Evolutionary conservation across 495 filamentous ascomycete species (phyloP), one percentile per base, ranked within the genome.

Genomic region (Massariosphaeria phaeospora): DNA sequence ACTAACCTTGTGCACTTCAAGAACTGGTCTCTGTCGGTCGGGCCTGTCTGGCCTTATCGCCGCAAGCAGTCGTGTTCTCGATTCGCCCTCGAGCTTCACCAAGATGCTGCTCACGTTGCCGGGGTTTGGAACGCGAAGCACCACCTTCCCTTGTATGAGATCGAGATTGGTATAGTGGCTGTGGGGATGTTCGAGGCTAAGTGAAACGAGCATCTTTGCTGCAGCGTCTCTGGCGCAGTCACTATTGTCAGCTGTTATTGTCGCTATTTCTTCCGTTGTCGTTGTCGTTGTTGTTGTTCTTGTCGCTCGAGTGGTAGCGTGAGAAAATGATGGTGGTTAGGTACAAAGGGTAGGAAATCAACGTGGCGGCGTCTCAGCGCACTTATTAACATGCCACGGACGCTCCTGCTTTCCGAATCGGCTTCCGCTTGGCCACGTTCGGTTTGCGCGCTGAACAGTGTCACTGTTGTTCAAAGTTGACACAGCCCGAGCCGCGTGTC

Each of bases 21-120:
- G 67, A 64, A 85, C 81, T 7, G 80, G 76, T 52, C 73, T 75
- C 62, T 76, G 77, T 63, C 74, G 76, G 24, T 84, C 75, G 20
- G 75, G 74, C 34, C 74, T 64, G 23, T 78, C 75, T 21, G 52
- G 67, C 48, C 40, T 63, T 38, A 46, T 54, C n/a, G 69, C 72
- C 50, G 64, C 48, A 48, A 69, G 12, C 48, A 86, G 66, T 36
- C 80, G 77, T 17, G 89, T 90, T 41, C 78, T 76, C 59, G 84
- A 87, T 68, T 94, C 90, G 48, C 91, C 93, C 67, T 98, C 91
- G 30, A 98, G 78, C 73, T 98, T 98, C 58, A 96, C 91, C 35
- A 89, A 78, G 47, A 98, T 85, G 11, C 81, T 80, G 24, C 84
- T 79, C 40, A 98, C 76, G 24, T 80, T 78, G 52, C 87, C 79